Evolutionary conservation across 83 land plant genomes (phyloP).

Genomic region (Picea mariana): DNA sequence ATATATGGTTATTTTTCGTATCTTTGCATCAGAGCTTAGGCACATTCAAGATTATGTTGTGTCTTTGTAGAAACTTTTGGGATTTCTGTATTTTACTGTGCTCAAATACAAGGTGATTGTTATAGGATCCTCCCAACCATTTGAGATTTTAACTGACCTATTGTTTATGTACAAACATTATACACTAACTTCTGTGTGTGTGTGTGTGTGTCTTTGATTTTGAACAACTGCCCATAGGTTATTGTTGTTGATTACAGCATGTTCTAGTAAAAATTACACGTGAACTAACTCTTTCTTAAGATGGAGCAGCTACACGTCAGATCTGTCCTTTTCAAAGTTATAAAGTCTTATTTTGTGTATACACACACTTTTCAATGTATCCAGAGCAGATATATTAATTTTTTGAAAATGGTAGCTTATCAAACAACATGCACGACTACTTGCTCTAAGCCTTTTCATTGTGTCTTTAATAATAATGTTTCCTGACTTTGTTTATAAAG

Average conservation of each 20-base stretch:
- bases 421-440: neutral
- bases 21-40: too few relatives aligned
- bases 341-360: neutral
- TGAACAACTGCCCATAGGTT: neutral
- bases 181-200: too few relatives aligned
- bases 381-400: neutral
- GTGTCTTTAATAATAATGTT: neutral
- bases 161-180: neutral
- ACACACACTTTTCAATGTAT: neutral
- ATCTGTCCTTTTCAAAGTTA: neutral
- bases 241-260: neutral
- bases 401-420: neutral
- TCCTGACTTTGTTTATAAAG: neutral
- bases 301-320: neutral
- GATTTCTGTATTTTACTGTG: too few relatives aligned
- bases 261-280: neutral
- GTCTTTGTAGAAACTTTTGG: too few relatives aligned
- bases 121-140: too few relatives aligned
- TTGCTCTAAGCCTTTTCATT: neutral
- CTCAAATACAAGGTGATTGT: too few relatives aligned
- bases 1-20: too few relatives aligned
- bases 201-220: neutral
- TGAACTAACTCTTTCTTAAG: neutral
- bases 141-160: too few relatives aligned
- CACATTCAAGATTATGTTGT: too few relatives aligned